Evolutionary conservation across 2,329 filamentous ascomycete species (phyloP).

Genomic region (Alternaria brassicae): DNA sequence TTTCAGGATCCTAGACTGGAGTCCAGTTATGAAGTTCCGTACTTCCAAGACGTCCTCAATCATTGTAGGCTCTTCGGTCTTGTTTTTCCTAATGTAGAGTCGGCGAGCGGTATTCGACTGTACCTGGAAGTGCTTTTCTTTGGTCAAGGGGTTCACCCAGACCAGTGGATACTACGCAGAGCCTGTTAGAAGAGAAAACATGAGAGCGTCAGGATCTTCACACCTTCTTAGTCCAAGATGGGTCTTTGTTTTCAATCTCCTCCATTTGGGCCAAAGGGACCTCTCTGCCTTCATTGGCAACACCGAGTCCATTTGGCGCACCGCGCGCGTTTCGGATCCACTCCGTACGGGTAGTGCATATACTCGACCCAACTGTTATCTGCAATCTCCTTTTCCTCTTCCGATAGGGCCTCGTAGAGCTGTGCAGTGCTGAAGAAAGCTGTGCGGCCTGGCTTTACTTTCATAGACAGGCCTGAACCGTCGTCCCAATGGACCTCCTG

Average conservation of each 20-base stretch:
- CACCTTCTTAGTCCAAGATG: background rate
- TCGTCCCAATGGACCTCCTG: slow-evolving; percentile 55
- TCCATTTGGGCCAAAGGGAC: too few relatives aligned
- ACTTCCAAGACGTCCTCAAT: background rate
- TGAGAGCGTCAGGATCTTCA: too few relatives aligned
- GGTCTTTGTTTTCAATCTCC: background rate
- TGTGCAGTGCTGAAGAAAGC: slow-evolving; percentile 56
- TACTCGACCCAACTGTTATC: slow-evolving; percentile 59
- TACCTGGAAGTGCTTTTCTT: background rate
- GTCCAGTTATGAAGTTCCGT: background rate
- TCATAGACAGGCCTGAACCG: slow-evolving; percentile 53
- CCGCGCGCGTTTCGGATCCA: slow-evolving; percentile 3
- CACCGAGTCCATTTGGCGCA: too few relatives aligned
- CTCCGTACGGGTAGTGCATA: slow-evolving; percentile 54
- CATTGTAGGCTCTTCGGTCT: background rate
- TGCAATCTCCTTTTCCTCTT: slow-evolving; percentile 52
- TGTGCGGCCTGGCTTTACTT: slow-evolving; percentile 53
- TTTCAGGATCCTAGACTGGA: background rate
- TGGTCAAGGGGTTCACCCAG: background rate
- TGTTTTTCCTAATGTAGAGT: background rate
- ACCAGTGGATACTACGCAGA: background rate
- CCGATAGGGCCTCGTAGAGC: slow-evolving; percentile 52
- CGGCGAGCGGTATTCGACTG: background rate
- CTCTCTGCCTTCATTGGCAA: too few relatives aligned
- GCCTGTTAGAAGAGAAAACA: too few relatives aligned